Evolutionary conservation across 129 eudicot species (phyloP).

Genomic region (Escallonia rubra): DNA sequence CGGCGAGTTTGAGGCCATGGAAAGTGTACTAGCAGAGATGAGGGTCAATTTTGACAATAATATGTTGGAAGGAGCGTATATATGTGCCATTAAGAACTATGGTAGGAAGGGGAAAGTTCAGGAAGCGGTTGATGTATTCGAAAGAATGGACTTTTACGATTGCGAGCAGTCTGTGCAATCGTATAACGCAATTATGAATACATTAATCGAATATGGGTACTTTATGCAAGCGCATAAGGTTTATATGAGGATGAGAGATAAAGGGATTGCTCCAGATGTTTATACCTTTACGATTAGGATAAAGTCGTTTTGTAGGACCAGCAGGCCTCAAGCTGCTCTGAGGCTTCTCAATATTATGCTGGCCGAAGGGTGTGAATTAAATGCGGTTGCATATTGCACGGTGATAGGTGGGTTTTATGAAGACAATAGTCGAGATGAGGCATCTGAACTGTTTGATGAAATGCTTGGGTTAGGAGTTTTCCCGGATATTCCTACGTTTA

Average conservation of each 20-base stretch:
- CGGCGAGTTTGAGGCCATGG: slow-evolving; percentile 85
- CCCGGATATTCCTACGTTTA: slow-evolving; percentile 67
- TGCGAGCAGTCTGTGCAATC: slow-evolving; percentile 72
- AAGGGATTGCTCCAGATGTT: slow-evolving; percentile 69
- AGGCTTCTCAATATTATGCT: slow-evolving; percentile 82
- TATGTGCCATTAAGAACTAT: slow-evolving; percentile 65
- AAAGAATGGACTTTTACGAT: slow-evolving; percentile 85
- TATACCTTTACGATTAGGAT: slow-evolving; percentile 83
- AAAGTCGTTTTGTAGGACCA: slow-evolving; percentile 74
- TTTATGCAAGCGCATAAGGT: slow-evolving; percentile 83
- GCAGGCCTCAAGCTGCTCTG: slow-evolving; percentile 69
- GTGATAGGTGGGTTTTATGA: slow-evolving; percentile 74
- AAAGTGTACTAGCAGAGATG: slow-evolving; percentile 62
- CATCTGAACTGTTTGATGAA: slow-evolving; percentile 61
- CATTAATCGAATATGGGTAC: slow-evolving; percentile 66
- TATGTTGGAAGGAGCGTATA: slow-evolving; percentile 58
- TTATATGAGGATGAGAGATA: slow-evolving; percentile 84
- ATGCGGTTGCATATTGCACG: slow-evolving; percentile 81
- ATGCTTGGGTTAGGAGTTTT: slow-evolving; percentile 59
- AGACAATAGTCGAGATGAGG: slow-evolving; percentile 37
- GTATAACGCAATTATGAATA: slow-evolving; percentile 77
- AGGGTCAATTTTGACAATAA: slow-evolving; percentile 51
- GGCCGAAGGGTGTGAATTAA: slow-evolving; percentile 57
- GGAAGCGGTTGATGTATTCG: slow-evolving; percentile 82
- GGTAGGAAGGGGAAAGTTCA: slow-evolving; percentile 79